Evolutionary conservation across 805 yeast genomes (phyloP).

Genomic region (Alloascoidea hylecoeti): DNA sequence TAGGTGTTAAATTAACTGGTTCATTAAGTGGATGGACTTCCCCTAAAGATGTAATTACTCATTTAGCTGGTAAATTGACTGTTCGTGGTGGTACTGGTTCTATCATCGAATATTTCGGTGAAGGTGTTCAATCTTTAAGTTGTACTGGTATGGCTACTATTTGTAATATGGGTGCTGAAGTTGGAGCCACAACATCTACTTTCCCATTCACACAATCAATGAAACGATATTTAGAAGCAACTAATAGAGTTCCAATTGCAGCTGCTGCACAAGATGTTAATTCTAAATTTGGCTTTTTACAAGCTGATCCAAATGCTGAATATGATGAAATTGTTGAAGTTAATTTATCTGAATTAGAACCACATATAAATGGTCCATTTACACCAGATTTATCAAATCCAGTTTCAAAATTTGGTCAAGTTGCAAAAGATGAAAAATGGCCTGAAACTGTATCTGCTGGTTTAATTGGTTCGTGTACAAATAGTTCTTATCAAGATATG

Average conservation of each 20-base stretch:
- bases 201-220: slow-evolving; percentile 89
- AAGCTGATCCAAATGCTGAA: slow-evolving; percentile 79
- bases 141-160: slow-evolving; percentile 99
- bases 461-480: slow-evolving; percentile 95
- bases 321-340: slow-evolving; percentile 91
- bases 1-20: slow-evolving; percentile 92
- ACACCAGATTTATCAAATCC: slow-evolving; percentile 97
- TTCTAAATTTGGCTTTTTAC: slow-evolving; percentile 40
- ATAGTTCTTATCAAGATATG: slow-evolving; percentile 98
- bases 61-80: slow-evolving; percentile 82
- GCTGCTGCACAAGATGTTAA: slow-evolving; percentile 58
- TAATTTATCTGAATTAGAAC: slow-evolving; percentile 77
- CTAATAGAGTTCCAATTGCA: slow-evolving; percentile 75
- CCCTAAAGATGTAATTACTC: slow-evolving; percentile 92
- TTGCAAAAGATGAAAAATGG: slow-evolving; percentile 67
- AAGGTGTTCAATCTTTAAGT: slow-evolving; percentile 76
- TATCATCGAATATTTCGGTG: slow-evolving; percentile 94
- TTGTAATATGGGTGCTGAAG: slow-evolving; percentile 99
- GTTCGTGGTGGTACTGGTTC: slow-evolving; percentile 98
- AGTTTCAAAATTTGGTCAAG: slow-evolving; percentile 63
- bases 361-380: slow-evolving; percentile 95
- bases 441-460: slow-evolving; percentile 83
- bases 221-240: slow-evolving; percentile 66
- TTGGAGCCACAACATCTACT: slow-evolving; percentile 96
- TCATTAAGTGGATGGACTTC: slow-evolving; percentile 85